Evolutionary conservation across 2,329 filamentous ascomycete genomes (phyloP), one percentile per base, ranked within the genome.

Genomic region (Cladosporium sp.): DNA sequence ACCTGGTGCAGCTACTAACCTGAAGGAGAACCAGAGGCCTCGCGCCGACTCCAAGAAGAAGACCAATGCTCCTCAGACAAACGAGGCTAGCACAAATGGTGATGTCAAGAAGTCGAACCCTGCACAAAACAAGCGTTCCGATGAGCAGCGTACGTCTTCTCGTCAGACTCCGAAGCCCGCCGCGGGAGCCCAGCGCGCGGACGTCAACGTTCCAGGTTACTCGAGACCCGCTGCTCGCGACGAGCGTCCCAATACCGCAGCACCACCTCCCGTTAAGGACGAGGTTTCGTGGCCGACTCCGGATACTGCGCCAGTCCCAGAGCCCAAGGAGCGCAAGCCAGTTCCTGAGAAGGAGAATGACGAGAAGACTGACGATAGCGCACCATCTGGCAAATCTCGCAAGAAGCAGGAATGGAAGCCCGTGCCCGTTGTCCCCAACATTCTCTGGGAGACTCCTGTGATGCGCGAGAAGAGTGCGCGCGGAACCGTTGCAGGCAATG

Each of bases 251-350:
- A 75, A 72, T 59, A 44, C 62, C 21, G 60, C 68, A 59, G 69
- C 70, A 4, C 75, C 86, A 38, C 91, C 91, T 30, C 85, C 91
- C 2, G 90, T 92, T 57, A 88, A 86, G 66, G 93, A 98, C 77
- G 85, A 92, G 59, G 82, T 87, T 63, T 88, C 88, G 24, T 99
- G 95, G 95, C 95, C 95, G 18, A 98, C 94, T 2, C 93, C 93
- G 0, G 92, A 97, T 72, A 89, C 85, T 59, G 90, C 89, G 1
- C 87, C 57, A 21, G 57, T 28, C 3, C 32, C 47, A 10, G 64
- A 90, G 62, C 88, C 89, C 59, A 92, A 95, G 71, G 87, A 91
- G 68, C 92, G 91, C 79, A 89, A 89, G 74, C 93, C 92, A 78
- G 80, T 83, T 1, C 83, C 87, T 63, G 85, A 89, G 65, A 92